Evolutionary conservation across 768 basidiomycete species (phyloP).

Genomic region (Rhizopogon sp.): DNA sequence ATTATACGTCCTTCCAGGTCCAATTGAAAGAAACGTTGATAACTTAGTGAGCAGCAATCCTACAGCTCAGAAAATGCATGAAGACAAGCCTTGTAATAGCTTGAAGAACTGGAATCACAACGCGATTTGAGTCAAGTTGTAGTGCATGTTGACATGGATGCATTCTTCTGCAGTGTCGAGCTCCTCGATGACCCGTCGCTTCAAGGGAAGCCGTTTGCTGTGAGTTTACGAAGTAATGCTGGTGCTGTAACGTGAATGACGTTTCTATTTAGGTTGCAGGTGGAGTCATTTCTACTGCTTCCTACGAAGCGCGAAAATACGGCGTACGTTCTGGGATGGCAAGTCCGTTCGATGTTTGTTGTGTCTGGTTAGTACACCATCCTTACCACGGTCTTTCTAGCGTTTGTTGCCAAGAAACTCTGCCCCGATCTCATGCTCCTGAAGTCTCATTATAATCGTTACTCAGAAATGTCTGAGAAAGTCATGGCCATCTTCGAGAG

Average conservation of each 20-base stretch:
- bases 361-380: not conserved
- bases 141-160: slow-evolving; percentile 96
- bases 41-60: slow-evolving; percentile 49
- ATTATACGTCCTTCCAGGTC: slow-evolving; percentile 32
- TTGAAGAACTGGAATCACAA: slow-evolving; percentile 65
- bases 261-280: slow-evolving; percentile 54
- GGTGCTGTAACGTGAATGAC: slow-evolving; percentile 2
- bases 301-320: slow-evolving; percentile 87
- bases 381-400: slow-evolving; percentile 30
- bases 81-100: slow-evolving; percentile 22
- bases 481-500: slow-evolving; percentile 66
- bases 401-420: slow-evolving; percentile 89
- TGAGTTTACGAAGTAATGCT: slow-evolving; percentile 21
- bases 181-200: slow-evolving; percentile 59
- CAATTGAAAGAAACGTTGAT: slow-evolving; percentile 64
- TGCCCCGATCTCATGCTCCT: slow-evolving; percentile 85
- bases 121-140: slow-evolving; percentile 81
- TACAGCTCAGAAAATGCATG: not conserved
- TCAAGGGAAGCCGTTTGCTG: slow-evolving; percentile 70
- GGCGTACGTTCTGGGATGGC: slow-evolving; percentile 96
- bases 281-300: slow-evolving; percentile 84
- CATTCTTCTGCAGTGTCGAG: slow-evolving; percentile 84
- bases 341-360: slow-evolving; percentile 37
- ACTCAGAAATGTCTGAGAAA: slow-evolving; percentile 62
- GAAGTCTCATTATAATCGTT: slow-evolving; percentile 50